A percentile compares a stretch with the other conserved stretches of the same genome.
Evolutionary conservation across 2,329 filamentous ascomycete genomes (phyloP).

Genomic region (Epichloe gansuensis): DNA sequence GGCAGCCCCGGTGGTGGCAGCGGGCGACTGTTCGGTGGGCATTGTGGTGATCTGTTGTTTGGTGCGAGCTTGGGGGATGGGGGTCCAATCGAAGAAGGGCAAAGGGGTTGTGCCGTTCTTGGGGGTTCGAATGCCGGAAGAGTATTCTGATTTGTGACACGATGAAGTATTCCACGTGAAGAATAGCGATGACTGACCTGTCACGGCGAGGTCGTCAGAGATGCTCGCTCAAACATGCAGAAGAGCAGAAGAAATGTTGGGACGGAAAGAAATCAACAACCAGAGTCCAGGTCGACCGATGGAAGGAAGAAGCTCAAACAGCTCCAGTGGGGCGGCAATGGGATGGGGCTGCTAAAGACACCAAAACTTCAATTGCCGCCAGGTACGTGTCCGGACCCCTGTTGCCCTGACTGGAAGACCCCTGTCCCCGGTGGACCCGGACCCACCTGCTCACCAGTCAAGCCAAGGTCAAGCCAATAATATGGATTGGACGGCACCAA

Average conservation of each 20-base stretch:
- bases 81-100: not conserved
- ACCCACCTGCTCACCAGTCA: too few species aligned
- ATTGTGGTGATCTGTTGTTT: slow-evolving; percentile 1
- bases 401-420: not conserved
- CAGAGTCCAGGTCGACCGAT: not conserved
- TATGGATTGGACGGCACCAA: not conserved
- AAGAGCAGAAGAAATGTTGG: not conserved
- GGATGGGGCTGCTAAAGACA: not conserved
- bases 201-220: too few species aligned
- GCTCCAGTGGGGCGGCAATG: not conserved
- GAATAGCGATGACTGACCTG: too few species aligned
- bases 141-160: too few species aligned
- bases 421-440: not conserved
- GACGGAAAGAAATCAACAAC: not conserved
- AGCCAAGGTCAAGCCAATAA: not conserved
- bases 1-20: slow-evolving; percentile 9
- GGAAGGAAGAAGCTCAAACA: not conserved
- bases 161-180: too few species aligned
- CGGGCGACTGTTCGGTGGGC: slow-evolving; percentile 15
- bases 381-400: not conserved
- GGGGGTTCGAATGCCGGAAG: too few species aligned
- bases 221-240: not conserved
- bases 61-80: not conserved
- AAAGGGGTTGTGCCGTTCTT: not conserved
- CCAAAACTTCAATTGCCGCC: not conserved